Conservation (phyloP, 192 early-diverging fungal genomes). For the Dissophora globulifera region DNA sequence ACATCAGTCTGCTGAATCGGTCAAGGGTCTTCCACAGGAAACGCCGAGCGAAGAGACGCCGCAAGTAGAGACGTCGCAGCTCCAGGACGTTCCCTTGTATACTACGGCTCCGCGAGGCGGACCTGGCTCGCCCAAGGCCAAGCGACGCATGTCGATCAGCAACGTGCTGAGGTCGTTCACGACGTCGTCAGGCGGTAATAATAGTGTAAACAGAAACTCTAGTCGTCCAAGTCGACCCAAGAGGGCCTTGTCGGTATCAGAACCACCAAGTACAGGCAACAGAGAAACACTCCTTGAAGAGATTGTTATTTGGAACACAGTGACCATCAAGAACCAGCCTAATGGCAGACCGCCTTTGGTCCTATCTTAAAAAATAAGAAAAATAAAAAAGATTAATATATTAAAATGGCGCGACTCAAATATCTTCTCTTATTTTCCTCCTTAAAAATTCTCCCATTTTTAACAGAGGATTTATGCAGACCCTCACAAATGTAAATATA, state of each 20-base stretch:
- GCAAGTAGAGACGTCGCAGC: no score
- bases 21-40: background rate
- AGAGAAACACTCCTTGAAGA: slow-evolving; percentile 15
- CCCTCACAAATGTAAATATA: no score
- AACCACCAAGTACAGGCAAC: slow-evolving; percentile 1
- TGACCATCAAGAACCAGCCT: slow-evolving; percentile 34
- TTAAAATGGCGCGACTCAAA: no score
- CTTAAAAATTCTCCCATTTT: no score
- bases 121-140: slow-evolving; percentile 9
- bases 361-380: background rate
- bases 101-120: background rate
- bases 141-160: slow-evolving; percentile 33
- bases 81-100: no score
- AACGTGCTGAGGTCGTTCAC: slow-evolving; percentile 20
- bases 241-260: slow-evolving; percentile 3
- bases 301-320: slow-evolving; percentile 32
- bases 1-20: background rate
- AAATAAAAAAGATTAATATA: background rate
- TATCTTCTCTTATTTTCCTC: no score
- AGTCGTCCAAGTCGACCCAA: background rate
- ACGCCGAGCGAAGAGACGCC: background rate
- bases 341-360: background rate
- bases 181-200: no score
- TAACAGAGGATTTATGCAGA: no score
- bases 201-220: background rate